Evolutionary conservation across 768 basidiomycete genomes (phyloP).

Genomic region (Lactarius indigo): DNA sequence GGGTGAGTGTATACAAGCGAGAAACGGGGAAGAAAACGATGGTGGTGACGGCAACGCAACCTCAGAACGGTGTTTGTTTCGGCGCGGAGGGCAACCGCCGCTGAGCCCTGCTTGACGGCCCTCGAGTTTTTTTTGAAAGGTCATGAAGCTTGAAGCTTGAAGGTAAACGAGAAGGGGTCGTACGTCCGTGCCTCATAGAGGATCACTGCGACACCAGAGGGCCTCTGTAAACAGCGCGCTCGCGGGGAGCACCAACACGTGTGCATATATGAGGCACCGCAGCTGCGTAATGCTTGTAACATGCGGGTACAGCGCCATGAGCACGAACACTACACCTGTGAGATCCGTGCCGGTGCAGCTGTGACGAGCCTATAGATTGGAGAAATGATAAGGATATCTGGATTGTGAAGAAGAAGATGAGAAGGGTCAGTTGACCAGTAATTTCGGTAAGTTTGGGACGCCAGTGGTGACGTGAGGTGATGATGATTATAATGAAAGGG

Average conservation of each 20-base stretch:
- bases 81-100: constrained; percentile 81
- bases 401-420: too few species aligned
- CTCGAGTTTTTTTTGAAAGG: too few species aligned
- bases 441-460: too few species aligned
- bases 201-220: too few species aligned
- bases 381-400: neutral
- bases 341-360: too few species aligned
- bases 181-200: too few species aligned
- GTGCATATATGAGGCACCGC: neutral
- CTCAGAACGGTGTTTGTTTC: constrained; percentile 79
- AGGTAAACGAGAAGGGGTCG: too few species aligned
- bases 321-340: too few species aligned
- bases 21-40: neutral
- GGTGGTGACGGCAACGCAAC: constrained; percentile 79
- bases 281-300: neutral
- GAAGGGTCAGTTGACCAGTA: too few species aligned
- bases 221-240: constrained; percentile 34
- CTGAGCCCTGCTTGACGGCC: constrained; percentile 89
- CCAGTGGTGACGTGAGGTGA: too few species aligned
- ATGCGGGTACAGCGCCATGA: neutral
- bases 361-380: neutral
- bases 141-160: too few species aligned
- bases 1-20: neutral
- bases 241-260: neutral
- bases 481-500: too few species aligned